Percentiles rank a stretch among this genome's conserved stretches.
phyloP scores from a whole-genome alignment of 306 rosid species.

The Prunus mira region DNA sequence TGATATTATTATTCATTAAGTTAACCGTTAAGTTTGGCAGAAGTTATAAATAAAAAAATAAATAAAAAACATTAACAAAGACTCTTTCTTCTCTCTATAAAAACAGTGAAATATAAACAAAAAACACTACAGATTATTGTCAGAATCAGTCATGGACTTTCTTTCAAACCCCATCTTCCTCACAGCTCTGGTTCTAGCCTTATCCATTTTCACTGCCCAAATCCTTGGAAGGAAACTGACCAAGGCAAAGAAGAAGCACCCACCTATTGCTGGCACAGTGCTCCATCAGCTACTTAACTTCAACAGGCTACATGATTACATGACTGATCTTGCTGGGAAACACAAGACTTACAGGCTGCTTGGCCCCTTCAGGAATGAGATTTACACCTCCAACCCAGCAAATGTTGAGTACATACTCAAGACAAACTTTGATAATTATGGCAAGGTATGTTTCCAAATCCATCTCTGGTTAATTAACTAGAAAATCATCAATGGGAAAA shows the following conservation, averaged over 20 bases:
- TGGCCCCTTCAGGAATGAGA: slow-evolving; percentile 49
- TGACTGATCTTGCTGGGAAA: slow-evolving; percentile 72
- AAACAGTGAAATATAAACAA: too few species aligned
- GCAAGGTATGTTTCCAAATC: slow-evolving; percentile 50
- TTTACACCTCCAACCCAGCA: slow-evolving; percentile 66
- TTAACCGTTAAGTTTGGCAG: too few species aligned
- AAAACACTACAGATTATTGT: not conserved
- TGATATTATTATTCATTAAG: too few species aligned
- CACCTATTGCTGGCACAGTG: slow-evolving; percentile 66
- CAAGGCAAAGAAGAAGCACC: slow-evolving; percentile 44
- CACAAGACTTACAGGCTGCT: slow-evolving; percentile 73
- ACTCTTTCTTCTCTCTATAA: too few species aligned
- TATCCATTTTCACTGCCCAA: slow-evolving; percentile 25
- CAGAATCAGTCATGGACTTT: slow-evolving; percentile 27
- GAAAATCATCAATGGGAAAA: too few species aligned
- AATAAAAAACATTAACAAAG: too few species aligned
- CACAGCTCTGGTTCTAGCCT: slow-evolving; percentile 29
- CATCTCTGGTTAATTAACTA: not conserved
- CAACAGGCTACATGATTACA: slow-evolving; percentile 65
- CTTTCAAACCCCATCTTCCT: slow-evolving; percentile 32
- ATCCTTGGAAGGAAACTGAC: slow-evolving; percentile 23
- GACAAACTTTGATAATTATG: slow-evolving; percentile 71
- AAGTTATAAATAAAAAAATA: too few species aligned
- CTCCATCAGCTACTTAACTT: slow-evolving; percentile 68
- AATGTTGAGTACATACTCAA: slow-evolving; percentile 85